Evolutionary conservation across 2,329 filamentous ascomycete genomes (phyloP).

Genomic region (Fusarium devonianum): DNA sequence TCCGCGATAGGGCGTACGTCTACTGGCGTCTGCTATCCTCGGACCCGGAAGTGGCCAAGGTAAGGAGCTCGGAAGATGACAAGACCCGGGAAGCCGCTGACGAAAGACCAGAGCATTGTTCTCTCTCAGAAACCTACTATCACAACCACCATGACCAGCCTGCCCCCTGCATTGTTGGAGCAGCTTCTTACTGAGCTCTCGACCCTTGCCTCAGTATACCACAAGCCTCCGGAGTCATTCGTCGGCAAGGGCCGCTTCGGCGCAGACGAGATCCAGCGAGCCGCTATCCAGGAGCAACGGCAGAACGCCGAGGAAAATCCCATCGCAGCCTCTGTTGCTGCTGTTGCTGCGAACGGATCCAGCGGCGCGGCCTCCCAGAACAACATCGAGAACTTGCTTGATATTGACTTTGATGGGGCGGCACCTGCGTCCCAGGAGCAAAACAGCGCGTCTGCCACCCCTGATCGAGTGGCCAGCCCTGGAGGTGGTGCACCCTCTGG

Average conservation of each 20-base stretch:
- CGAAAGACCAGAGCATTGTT: constrained; percentile 69
- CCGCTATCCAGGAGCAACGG: constrained; percentile 94
- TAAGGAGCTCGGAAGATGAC: constrained; percentile 46
- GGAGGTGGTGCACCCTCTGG: constrained; percentile 52
- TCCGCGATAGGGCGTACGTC: constrained; percentile 94
- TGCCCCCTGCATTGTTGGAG: constrained; percentile 84
- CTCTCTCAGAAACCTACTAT: constrained; percentile 95
- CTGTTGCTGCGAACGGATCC: constrained; percentile 71
- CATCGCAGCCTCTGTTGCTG: constrained; percentile 83
- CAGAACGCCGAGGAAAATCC: constrained; percentile 94
- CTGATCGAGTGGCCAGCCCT: constrained; percentile 73
- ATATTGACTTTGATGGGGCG: constrained; percentile 94
- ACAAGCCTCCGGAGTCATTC: constrained; percentile 98
- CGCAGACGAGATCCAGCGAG: constrained; percentile 91
- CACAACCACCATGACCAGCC: constrained; percentile 88
- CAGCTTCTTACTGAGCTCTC: constrained; percentile 91
- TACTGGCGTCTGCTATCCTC: constrained; percentile 97
- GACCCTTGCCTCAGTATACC: constrained; percentile 95
- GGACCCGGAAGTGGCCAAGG: constrained; percentile 88
- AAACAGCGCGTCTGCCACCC: constrained; percentile 64
- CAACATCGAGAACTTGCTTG: constrained; percentile 93
- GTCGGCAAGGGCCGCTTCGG: constrained; percentile 94
- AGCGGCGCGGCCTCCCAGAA: constrained; percentile 63
- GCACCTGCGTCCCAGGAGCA: constrained; percentile 85
- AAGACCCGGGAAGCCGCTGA: constrained; percentile 5